Evolutionary conservation across 2,329 filamentous ascomycete species (phyloP), one percentile per base, ranked within the genome.

Genomic region (Penicillium palitans): DNA sequence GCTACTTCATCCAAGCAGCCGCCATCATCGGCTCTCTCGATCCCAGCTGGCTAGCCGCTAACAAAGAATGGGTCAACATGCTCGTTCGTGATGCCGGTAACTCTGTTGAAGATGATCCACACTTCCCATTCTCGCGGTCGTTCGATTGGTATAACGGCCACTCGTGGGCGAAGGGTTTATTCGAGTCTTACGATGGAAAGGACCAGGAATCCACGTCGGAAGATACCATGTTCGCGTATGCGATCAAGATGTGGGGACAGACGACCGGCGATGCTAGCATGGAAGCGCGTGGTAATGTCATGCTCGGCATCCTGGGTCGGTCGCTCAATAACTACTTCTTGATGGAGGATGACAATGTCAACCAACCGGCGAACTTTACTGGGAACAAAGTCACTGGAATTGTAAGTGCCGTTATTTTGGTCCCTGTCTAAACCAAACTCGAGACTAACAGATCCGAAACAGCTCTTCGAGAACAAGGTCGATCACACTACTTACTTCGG

Each of bases 131-230:
- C 65, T 93, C 84, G 61, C 85, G 95, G 49, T 85, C 81, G 57
- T 98, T 97, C 70, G 95, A 98, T 76, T 97, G 91, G 91, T 98
- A 88, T 74, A 87, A 96, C 69, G 95, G 93, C 2, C 95, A 98
- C 80, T 92, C 89, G 58, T 97, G 93, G 91, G 93, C 93, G 2
- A 91, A 82, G 68, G 80, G 78, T 1, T 71, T 84, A 1, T 82
- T 79, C 61, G 79, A 80, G 44, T 83, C 81, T 19, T 79, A 76
- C 6, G 82, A 84, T 53, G 81, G 81, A 8, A 83, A 81, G 59
- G 81, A 83, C 41, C 76, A 81, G 76, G 95, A 98, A 74, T 95
- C 90, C 31, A 91, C 89, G 46, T 93, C 90, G 0, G 93, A 98
- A 76, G 95, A 98, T 74, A 86, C 87, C 62, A 92, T 97, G 86